Evolutionary conservation across 2,329 filamentous ascomycete species (phyloP).

Genomic region (Colletotrichum tropicale): DNA sequence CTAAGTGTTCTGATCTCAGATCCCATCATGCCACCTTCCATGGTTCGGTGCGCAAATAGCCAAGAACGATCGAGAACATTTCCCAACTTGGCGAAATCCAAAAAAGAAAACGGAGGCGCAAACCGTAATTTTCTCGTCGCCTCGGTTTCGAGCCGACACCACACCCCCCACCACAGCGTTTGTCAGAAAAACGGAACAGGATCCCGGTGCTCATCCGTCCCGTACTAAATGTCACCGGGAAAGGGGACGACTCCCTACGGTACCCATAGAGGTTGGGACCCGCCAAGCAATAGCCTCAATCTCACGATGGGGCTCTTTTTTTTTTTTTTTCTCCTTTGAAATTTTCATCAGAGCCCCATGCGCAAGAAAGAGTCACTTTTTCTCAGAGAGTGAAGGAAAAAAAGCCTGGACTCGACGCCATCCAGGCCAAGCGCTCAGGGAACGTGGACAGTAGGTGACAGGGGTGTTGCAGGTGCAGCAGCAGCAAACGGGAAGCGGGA

Average conservation of each 20-base stretch:
- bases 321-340: neutral
- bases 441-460: neutral
- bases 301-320: neutral
- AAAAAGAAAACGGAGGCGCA: neutral
- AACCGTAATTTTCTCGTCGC: neutral
- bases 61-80: conserved; percentile 7
- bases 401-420: neutral
- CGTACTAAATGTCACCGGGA: neutral
- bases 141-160: neutral
- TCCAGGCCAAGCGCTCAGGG: neutral
- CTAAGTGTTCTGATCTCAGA: neutral
- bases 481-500: neutral
- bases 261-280: neutral
- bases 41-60: neutral
- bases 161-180: neutral
- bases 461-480: neutral
- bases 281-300: neutral
- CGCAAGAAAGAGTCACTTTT: neutral
- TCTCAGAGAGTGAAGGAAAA: neutral
- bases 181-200: neutral
- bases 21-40: neutral
- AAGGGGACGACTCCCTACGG: neutral
- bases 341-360: neutral
- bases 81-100: neutral
- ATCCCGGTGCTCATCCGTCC: neutral